A percentile compares a stretch with the other conserved stretches of the same genome.
Conservation (phyloP, 306 rosid genomes). For the Dalbergia cultrata region DNA sequence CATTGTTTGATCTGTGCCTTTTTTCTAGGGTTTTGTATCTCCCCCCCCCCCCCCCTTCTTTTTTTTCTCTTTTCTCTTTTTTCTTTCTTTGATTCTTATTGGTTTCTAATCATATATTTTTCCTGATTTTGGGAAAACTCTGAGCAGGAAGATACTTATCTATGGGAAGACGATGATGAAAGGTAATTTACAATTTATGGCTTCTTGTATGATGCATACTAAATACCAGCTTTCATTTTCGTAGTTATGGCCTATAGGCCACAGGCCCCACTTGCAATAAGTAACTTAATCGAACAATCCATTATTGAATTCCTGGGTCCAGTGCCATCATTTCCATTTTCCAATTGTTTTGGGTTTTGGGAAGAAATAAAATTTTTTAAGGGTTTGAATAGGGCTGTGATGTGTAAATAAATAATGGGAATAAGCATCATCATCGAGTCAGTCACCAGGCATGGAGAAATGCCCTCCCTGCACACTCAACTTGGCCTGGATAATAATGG, state of each 20-base stretch:
- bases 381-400: background rate
- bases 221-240: conserved; percentile 1
- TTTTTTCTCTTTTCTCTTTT: background rate
- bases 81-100: conserved; percentile 25
- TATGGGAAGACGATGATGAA: conserved; percentile 98
- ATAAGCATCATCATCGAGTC: background rate
- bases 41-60: background rate
- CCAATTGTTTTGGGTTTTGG: background rate
- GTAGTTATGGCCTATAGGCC: background rate
- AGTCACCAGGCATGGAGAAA: background rate
- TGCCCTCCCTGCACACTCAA: background rate
- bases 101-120: conserved; percentile 44
- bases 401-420: background rate
- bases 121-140: conserved; percentile 38
- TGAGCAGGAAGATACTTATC: conserved; percentile 90
- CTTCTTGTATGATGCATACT: conserved; percentile 19
- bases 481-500: background rate
- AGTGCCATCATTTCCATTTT: conserved; percentile 13
- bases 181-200: conserved; percentile 60
- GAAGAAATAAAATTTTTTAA: background rate
- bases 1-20: conserved; percentile 11
- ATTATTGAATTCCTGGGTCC: background rate
- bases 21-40: conserved; percentile 22
- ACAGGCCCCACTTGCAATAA: conserved; percentile 28
- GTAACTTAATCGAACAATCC: conserved; percentile 6